phyloP scores from a whole-genome alignment of 2,329 filamentous ascomycete genomes.

The Orbilia ellipsospora region DNA sequence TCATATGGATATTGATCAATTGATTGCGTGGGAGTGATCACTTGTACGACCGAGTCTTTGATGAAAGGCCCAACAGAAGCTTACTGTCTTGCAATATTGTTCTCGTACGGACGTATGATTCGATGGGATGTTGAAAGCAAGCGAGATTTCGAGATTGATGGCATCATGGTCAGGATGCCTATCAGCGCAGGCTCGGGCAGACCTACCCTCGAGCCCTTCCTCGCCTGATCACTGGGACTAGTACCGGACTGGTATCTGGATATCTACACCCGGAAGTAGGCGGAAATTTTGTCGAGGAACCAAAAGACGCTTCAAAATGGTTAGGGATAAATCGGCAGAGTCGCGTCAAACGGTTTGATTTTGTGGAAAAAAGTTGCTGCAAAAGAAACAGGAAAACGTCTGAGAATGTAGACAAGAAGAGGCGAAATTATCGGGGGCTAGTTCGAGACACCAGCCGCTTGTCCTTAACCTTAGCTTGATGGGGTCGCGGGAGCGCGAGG shows the following conservation, averaged over 20 bases:
- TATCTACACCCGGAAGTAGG: constrained; percentile 35
- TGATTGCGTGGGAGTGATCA: constrained; percentile 20
- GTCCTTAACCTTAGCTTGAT: background rate
- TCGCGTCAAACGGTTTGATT: no score
- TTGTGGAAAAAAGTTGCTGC: no score
- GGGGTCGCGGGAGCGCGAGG: constrained; percentile 14
- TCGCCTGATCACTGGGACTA: constrained; percentile 35
- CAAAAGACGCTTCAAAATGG: no score
- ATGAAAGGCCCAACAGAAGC: background rate
- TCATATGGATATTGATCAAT: constrained; percentile 22
- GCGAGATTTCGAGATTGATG: background rate
- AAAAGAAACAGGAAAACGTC: no score
- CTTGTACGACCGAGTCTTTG: background rate
- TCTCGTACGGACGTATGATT: background rate
- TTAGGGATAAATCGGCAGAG: no score
- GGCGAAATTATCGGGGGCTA: constrained; percentile 7
- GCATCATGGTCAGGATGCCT: background rate
- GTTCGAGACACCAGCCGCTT: constrained; percentile 2
- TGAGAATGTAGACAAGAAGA: no score
- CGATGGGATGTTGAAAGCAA: background rate
- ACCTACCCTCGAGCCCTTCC: no score
- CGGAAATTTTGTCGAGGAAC: constrained; percentile 30
- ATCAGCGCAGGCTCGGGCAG: constrained; percentile 15
- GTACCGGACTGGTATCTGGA: constrained; percentile 41
- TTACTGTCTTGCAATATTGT: background rate